Evolutionary conservation across 2,329 filamentous ascomycete species (phyloP).

Genomic region (Ophiostoma ulmi): DNA sequence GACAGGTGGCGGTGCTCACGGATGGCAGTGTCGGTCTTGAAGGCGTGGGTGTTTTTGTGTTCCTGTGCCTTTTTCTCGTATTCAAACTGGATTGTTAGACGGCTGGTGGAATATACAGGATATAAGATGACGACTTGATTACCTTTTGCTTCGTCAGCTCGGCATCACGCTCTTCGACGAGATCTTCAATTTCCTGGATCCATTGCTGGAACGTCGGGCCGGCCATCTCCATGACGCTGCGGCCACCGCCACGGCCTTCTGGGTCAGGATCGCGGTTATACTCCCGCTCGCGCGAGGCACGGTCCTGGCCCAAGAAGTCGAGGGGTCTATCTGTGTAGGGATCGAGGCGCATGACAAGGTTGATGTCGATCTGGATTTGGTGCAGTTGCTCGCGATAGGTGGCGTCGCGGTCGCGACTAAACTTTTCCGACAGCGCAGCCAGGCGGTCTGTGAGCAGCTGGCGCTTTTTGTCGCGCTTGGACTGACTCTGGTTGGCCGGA

Average conservation of each 20-base stretch:
- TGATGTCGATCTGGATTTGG: conserved; percentile 87
- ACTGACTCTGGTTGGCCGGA: conserved; percentile 38
- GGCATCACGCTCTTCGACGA: conserved; percentile 81
- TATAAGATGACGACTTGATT: neutral
- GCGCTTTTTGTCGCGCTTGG: conserved; percentile 87
- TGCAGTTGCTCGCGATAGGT: conserved; percentile 86
- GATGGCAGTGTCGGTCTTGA: conserved; percentile 58
- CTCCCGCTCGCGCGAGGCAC: conserved; percentile 33
- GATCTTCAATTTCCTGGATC: conserved; percentile 78
- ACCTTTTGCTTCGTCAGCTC: conserved; percentile 78
- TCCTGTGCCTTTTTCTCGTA: conserved; percentile 58
- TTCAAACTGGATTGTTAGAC: conserved; percentile 46
- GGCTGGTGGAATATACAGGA: neutral
- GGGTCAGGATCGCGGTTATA: conserved; percentile 36
- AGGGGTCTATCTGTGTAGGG: conserved; percentile 58
- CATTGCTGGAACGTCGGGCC: conserved; percentile 83
- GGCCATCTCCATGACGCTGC: conserved; percentile 64
- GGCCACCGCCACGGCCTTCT: conserved; percentile 36
- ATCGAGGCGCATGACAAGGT: conserved; percentile 76
- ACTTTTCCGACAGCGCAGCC: conserved; percentile 67
- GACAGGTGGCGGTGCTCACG: conserved; percentile 57
- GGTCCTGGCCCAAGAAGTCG: conserved; percentile 34
- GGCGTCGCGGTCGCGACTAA: conserved; percentile 73
- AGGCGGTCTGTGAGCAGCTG: conserved; percentile 77
- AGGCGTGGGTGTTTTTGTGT: conserved; percentile 54